Evolutionary conservation across 1,284 basidiomycete species (phyloP), one percentile per base, ranked within the genome.

Genomic region (Neolentinus lepideus): DNA sequence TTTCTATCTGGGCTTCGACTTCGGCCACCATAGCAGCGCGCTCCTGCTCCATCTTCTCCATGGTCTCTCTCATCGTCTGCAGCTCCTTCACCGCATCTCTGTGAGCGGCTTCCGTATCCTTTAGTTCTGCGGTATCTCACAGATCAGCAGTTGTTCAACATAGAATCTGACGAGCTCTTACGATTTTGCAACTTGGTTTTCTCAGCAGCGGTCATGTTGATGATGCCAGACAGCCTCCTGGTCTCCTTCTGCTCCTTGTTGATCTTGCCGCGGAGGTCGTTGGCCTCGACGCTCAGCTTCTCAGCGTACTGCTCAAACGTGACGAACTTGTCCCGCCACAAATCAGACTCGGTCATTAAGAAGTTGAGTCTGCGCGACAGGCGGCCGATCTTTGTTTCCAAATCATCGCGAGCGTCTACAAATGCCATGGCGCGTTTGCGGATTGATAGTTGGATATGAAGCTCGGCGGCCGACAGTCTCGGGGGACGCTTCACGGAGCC

Each of bases 291-390:
- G 63, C 90, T 92, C 48, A 94, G 75, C 67, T 91, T 91, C 73
- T 94, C 92, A n/a, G 92, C 92, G 63, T 94, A 92, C 70, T 89
- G 85, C 69, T 94, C 91, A 62, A 94, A 94, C 25, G 90, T 90
- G 45, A 93, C 89, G 63, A 94, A 94, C 69, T 94, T 94, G 72
- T 92, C 90, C 59, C 91, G 77, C 91, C 91, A 94, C 46, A 94
- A 74, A 66, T 94, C 91, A 14, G 84, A 85, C 70, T 94, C 91
- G 3, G 89, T 92, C 89, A 94, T 92, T 62, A 94, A 75, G 76
- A 94, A 94, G 72, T 94, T 93, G 61, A 94, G 79, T 43, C 91
- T 78, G 58, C 89, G 80, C 47, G 86, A 88, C 36, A 92, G 76
- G 48, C 89, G 83, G 35, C 90, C 90, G 61, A 92, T 92, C 77